Percentiles rank a stretch among this genome's conserved stretches.
These are phyloP conservation scores for Pseudopyrenochaeta lycopersici DNA, from an alignment of 2,329 filamentous ascomycete species.

Conservation along the genomic window DNA sequence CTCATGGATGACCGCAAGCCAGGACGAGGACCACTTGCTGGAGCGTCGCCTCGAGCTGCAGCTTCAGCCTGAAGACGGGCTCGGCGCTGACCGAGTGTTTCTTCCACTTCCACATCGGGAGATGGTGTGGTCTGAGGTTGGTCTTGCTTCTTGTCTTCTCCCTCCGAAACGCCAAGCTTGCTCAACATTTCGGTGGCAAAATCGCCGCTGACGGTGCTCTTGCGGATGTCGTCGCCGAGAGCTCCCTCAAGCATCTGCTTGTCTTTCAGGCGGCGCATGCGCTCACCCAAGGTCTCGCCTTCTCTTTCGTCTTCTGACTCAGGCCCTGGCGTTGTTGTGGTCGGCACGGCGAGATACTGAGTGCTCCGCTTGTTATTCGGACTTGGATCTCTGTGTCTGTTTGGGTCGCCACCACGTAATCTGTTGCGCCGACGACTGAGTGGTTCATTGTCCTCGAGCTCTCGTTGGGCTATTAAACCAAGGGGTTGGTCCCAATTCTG, in stretches of 20 bases:
- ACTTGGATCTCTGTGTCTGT: slow-evolving; percentile 40
- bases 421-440: slow-evolving; percentile 79
- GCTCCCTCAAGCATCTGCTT: slow-evolving; percentile 60
- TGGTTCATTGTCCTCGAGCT: slow-evolving; percentile 92
- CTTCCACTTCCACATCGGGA: slow-evolving; percentile 65
- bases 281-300: slow-evolving; percentile 73
- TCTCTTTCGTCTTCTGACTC: slow-evolving; percentile 50
- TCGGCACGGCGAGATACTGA: slow-evolving; percentile 33
- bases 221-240: slow-evolving; percentile 50
- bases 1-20: slow-evolving; percentile 58
- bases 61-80: slow-evolving; percentile 77
- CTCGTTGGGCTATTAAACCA: slow-evolving; percentile 80
- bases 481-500: slow-evolving; percentile 68
- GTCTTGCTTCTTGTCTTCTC: slow-evolving; percentile 30
- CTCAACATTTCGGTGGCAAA: slow-evolving; percentile 76
- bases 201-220: slow-evolving; percentile 66
- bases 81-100: slow-evolving; percentile 81
- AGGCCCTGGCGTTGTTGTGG: slow-evolving; percentile 36
- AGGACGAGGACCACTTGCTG: slow-evolving; percentile 35
- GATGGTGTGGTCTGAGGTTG: slow-evolving; percentile 37
- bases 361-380: slow-evolving; percentile 31
- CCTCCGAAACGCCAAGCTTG: slow-evolving; percentile 41
- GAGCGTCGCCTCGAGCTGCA: slow-evolving; percentile 55
- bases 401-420: slow-evolving; percentile 68
- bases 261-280: slow-evolving; percentile 71